These are phyloP conservation scores for Falciphora oryzae DNA, from an alignment of 2,329 filamentous ascomycete genomes.

Conservation along the genomic window DNA sequence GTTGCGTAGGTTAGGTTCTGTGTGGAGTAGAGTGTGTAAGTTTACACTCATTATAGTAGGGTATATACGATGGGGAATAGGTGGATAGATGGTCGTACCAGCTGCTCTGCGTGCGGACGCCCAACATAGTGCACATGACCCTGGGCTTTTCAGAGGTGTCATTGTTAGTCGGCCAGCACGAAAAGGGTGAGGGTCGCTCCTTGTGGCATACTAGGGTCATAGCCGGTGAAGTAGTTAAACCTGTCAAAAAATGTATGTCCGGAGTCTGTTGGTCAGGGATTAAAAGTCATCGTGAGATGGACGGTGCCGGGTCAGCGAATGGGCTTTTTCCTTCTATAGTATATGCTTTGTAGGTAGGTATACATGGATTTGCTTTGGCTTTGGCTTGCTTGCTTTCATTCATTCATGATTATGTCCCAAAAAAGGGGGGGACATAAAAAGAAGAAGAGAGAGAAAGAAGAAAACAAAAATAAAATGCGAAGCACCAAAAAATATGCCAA, in stretches of 20 bases:
- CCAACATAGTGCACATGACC: slow-evolving; percentile 52
- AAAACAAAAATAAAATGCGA: background rate
- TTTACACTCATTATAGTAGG: background rate
- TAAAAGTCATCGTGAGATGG: background rate
- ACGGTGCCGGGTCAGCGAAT: background rate
- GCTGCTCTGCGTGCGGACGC: slow-evolving; percentile 29
- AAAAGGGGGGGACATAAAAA: background rate
- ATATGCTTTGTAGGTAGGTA: too few relatives aligned
- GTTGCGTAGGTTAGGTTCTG: slow-evolving; percentile 60
- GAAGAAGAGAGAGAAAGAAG: too few relatives aligned
- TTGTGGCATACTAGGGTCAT: slow-evolving; percentile 37
- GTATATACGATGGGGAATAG: background rate
- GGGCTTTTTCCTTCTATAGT: background rate
- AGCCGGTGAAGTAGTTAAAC: slow-evolving; percentile 46
- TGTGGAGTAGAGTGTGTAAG: background rate
- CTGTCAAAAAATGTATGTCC: slow-evolving; percentile 48
- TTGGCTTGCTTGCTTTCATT: background rate
- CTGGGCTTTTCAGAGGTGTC: slow-evolving; percentile 21
- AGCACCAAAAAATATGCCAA: background rate
- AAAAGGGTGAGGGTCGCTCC: background rate
- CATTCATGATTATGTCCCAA: background rate
- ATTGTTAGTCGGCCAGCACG: slow-evolving; percentile 10
- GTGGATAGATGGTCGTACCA: slow-evolving; percentile 27
- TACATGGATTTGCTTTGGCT: background rate
- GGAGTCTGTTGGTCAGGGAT: slow-evolving; percentile 31